Conservation (phyloP, 1,284 basidiomycete genomes). For the Ceratobasidium sp. region DNA sequence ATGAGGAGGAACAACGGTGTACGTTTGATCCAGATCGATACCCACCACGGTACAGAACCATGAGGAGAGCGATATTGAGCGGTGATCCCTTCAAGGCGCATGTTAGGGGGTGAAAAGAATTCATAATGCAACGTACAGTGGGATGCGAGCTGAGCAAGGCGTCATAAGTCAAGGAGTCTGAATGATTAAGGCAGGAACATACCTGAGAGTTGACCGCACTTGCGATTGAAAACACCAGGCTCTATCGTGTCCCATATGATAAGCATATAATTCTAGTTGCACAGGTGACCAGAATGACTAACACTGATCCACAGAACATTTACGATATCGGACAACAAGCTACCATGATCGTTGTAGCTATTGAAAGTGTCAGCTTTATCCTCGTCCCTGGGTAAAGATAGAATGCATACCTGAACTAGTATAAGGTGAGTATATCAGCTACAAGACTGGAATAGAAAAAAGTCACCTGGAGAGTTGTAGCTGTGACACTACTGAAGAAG, state of each 20-base stretch:
- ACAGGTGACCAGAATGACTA: not conserved
- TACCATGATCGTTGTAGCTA: conserved; percentile 8
- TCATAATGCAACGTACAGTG: conserved; percentile 40
- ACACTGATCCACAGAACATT: conserved; percentile 77
- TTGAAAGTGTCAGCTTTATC: not conserved
- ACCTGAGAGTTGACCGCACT: conserved; percentile 81
- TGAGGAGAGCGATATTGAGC: conserved; percentile 78
- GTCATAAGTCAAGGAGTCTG: too few relatives aligned
- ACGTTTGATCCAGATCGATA: conserved; percentile 74
- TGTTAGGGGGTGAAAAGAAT: not conserved
- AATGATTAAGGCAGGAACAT: not conserved
- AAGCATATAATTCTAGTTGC: not conserved
- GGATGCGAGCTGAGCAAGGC: conserved; percentile 43
- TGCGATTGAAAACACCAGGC: conserved; percentile 77
- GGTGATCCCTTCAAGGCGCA: conserved; percentile 43
- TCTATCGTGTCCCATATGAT: not conserved
- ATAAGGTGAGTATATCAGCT: not conserved
- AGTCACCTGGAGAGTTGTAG: conserved; percentile 49
- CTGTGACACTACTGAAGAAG: conserved; percentile 82
- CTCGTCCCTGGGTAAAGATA: not conserved
- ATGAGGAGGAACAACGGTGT: conserved; percentile 44
- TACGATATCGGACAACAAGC: conserved; percentile 58
- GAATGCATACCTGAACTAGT: conserved; percentile 1
- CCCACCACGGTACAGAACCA: conserved; percentile 79
- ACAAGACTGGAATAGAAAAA: not conserved